A percentile compares a stretch with the other conserved stretches of the same genome.
phyloP scores from a whole-genome alignment of 129 eudicot genomes.

The Centaurea solstitialis region DNA sequence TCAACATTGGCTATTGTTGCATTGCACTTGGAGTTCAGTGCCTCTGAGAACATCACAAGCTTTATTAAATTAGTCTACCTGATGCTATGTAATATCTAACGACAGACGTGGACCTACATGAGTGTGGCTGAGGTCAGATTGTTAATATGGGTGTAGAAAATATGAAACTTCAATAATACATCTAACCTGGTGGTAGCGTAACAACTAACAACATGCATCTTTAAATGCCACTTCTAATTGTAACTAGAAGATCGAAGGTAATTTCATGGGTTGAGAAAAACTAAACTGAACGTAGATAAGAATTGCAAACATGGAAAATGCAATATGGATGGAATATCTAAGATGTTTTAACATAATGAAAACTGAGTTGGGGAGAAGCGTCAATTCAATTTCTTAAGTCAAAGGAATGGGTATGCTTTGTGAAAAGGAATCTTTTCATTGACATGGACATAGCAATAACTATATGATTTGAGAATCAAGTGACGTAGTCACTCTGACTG shows the following conservation, averaged over 20 bases:
- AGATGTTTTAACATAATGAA: background rate
- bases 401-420: background rate
- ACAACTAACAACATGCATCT: background rate
- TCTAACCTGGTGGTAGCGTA: background rate
- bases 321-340: background rate
- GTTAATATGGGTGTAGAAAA: background rate
- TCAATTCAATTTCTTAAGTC: background rate
- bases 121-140: background rate
- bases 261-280: background rate
- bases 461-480: background rate
- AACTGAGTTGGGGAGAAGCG: background rate
- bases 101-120: background rate
- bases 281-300: background rate
- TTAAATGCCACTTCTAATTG: background rate
- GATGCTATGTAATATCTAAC: background rate
- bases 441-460: background rate
- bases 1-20: background rate
- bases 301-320: background rate
- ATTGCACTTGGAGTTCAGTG: background rate
- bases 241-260: background rate
- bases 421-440: too few species aligned
- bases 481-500: too few species aligned
- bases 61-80: background rate
- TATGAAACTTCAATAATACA: background rate
- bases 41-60: background rate